These are phyloP conservation scores for Fusarium avenaceum DNA, from an alignment of 2,329 filamentous ascomycete species.

Conservation along the genomic window DNA sequence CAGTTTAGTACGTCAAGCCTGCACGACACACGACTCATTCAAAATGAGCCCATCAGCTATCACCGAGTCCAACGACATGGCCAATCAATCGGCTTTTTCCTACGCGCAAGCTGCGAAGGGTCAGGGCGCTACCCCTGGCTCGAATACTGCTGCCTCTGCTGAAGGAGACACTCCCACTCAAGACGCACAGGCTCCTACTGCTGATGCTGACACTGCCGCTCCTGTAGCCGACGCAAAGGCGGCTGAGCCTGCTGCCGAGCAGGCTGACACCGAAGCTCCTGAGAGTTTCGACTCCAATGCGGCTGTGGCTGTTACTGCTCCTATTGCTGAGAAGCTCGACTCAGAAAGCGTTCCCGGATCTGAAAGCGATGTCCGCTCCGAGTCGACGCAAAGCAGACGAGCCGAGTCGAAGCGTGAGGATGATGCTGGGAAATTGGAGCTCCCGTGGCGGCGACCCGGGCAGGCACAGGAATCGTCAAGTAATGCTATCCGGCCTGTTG, in stretches of 20 bases:
- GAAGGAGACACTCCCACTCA: constrained; percentile 46
- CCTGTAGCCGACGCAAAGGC: constrained; percentile 49
- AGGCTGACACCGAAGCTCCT: constrained; percentile 48
- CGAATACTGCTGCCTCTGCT: constrained; percentile 47
- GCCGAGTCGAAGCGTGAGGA: constrained; percentile 56
- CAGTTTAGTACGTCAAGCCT: constrained; percentile 37
- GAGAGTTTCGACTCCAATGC: constrained; percentile 44
- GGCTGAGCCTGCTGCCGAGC: constrained; percentile 35
- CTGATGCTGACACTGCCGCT: constrained; percentile 43
- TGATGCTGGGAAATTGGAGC: constrained; percentile 56
- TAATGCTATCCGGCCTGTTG: constrained; percentile 73
- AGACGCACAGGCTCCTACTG: constrained; percentile 49
- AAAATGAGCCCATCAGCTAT: constrained; percentile 50
- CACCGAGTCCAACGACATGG: constrained; percentile 60
- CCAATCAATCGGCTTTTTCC: constrained; percentile 77
- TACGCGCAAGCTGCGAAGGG: constrained; percentile 97
- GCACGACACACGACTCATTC: constrained; percentile 40
- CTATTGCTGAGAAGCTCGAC: constrained; percentile 52
- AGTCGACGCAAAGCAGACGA: constrained; percentile 52
- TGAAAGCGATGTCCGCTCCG: constrained; percentile 55
- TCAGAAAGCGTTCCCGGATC: constrained; percentile 54
- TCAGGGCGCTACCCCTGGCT: constrained; percentile 61
- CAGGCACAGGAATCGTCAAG: constrained; percentile 71
- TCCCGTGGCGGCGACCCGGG: constrained; percentile 59
- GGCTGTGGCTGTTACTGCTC: constrained; percentile 11